phyloP scores from a whole-genome alignment of 2,329 filamentous ascomycete genomes.

The Arthrobotrys entomopaga region DNA sequence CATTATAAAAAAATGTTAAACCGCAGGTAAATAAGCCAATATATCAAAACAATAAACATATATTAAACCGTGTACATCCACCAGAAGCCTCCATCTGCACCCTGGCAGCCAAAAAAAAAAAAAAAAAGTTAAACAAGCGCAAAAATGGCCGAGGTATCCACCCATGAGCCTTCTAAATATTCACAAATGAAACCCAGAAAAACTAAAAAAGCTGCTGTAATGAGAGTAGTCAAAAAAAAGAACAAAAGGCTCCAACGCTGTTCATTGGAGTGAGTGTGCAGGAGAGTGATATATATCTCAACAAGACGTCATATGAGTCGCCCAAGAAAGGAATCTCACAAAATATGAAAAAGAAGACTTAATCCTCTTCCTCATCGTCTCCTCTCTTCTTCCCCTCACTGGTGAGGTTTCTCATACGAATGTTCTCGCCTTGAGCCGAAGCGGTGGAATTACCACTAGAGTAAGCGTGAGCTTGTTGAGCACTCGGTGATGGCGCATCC shows the following conservation, averaged over 20 bases:
- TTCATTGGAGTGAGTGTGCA: neutral
- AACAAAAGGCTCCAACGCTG: neutral
- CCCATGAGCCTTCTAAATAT: constrained; percentile 26
- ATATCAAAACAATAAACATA: neutral
- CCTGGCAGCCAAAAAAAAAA: neutral
- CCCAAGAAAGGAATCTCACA: neutral
- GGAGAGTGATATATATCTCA: neutral
- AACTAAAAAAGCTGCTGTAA: neutral
- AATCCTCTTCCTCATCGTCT: constrained; percentile 43
- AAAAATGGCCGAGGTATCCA: constrained; percentile 1
- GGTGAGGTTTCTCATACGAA: constrained; percentile 56
- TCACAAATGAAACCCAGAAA: constrained; percentile 13
- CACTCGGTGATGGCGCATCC: constrained; percentile 26
- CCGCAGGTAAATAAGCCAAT: neutral
- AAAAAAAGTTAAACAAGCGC: neutral
- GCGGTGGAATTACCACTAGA: constrained; percentile 42
- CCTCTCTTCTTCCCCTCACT: constrained; percentile 48
- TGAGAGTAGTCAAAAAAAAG: neutral
- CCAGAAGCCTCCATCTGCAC: neutral
- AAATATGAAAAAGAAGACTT: constrained; percentile 5
- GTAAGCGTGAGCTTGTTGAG: constrained; percentile 42
- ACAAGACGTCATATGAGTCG: neutral
- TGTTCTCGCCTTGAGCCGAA: constrained; percentile 46
- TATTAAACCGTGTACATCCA: constrained; percentile 12
- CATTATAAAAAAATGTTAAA: neutral